Base-by-base conservation (phyloP, 306 rosid species). In the Coriaria nepalensis region DNA sequence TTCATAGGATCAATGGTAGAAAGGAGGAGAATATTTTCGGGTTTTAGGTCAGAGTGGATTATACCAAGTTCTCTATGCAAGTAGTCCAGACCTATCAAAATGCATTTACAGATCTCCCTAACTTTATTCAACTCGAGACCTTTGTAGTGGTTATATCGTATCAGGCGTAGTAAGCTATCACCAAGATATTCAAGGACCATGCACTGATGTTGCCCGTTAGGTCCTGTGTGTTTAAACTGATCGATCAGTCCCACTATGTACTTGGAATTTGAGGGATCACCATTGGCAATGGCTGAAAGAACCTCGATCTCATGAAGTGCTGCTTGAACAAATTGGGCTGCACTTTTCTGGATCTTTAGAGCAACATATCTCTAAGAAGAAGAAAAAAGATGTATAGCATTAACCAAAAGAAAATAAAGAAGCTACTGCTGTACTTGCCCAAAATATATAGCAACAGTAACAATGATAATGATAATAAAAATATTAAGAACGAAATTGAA, bases 101-200 rank as follows among this genome's bases (percentile, higher is more conserved):
- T 53, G 55, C 68, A 88, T 65, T 65, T 83, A 74, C 96, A 88
- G 51, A 83, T 78, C 75, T 83, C 94, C 68, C 78, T 78, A 52
- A 88, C 94, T 72, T 76, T 74, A 72, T 68, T 68, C 74, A 83
- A 36, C 45, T 70, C 80, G 56, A 88, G 80, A 52, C 94, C 88
- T 62, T 61, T 81, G 56, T 88, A 83, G 6, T 56, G 88, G 64
- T 72, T 83, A 63, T 80, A 81, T 68, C 52, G 83, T 66, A 70
- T 78, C 73, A 88, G 71, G 44, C 94, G 88, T 54, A 88, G 96
- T 66, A 88, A 76, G 62, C 93, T 88, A 60, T 88, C 96, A 8
- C 96, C 96, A 54, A 88, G 96, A 65, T 80, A 83, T 57, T 83
- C 94, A 33, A 87, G 96, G 68, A 87, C 96, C 96, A 87, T 87